These are phyloP conservation scores for Lentinula sp. DNA, from an alignment of 768 basidiomycete genomes.

Conservation along the genomic window DNA sequence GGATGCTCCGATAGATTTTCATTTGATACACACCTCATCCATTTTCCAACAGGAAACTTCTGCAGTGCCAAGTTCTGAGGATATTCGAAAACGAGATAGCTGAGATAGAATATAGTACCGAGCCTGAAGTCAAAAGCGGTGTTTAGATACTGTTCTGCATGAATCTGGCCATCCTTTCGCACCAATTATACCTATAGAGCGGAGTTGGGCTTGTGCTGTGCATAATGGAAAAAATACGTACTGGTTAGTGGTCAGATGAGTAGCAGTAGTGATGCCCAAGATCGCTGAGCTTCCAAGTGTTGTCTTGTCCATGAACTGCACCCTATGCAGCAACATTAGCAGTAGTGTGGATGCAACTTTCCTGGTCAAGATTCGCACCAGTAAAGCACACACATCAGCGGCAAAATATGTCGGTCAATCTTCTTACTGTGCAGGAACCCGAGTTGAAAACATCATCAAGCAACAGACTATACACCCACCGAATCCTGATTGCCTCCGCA, in stretches of 20 bases:
- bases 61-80: constrained; percentile 71
- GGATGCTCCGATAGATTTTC: background rate
- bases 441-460: background rate
- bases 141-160: background rate
- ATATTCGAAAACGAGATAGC: constrained; percentile 66
- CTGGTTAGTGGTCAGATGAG: constrained; percentile 6
- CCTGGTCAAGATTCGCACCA: constrained; percentile 16
- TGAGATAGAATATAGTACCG: constrained; percentile 69
- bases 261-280: constrained; percentile 31
- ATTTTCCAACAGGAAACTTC: constrained; percentile 70
- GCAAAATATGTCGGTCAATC: constrained; percentile 44
- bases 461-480: constrained; percentile 17
- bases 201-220: background rate
- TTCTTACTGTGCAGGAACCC: constrained; percentile 23
- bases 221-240: constrained; percentile 10
- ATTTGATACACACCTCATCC: constrained; percentile 55
- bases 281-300: constrained; percentile 43
- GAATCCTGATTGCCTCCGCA: constrained; percentile 28
- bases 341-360: background rate
- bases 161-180: background rate
- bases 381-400: constrained; percentile 45
- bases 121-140: constrained; percentile 37
- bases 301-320: constrained; percentile 52
- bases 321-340: constrained; percentile 21
- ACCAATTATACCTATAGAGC: constrained; percentile 4